Percentiles rank a stretch among this genome's conserved stretches.
Evolutionary conservation across 306 rosid species (phyloP).

Genomic region (Cicer bijugum): DNA sequence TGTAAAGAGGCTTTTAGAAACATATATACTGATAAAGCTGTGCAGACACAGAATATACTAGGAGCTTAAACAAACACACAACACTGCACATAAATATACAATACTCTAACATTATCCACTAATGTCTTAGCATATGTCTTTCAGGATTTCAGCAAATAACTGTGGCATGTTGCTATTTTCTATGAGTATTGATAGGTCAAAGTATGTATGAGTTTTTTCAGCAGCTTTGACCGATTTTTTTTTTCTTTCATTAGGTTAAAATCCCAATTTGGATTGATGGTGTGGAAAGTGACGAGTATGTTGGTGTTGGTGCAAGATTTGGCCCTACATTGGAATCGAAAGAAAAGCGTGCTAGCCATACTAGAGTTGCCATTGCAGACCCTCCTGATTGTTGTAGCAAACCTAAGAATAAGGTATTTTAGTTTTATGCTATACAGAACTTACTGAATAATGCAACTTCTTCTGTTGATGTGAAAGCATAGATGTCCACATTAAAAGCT

Average conservation of each 20-base stretch:
- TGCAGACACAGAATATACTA: neutral
- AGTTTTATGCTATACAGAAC: constrained; percentile 13
- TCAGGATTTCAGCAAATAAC: constrained; percentile 33
- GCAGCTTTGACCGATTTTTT: constrained; percentile 7
- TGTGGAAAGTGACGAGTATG: constrained; percentile 65
- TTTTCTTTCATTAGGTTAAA: constrained; percentile 65
- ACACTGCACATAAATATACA: neutral
- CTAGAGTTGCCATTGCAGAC: constrained; percentile 83
- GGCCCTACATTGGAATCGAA: constrained; percentile 86
- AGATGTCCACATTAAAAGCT: constrained; percentile 43
- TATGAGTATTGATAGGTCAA: constrained; percentile 1
- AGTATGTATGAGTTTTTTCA: constrained; percentile 13
- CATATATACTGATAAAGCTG: neutral
- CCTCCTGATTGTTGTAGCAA: constrained; percentile 89
- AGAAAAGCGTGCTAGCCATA: constrained; percentile 83
- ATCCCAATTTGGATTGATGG: constrained; percentile 80
- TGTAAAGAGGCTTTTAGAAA: neutral
- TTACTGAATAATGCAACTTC: constrained; percentile 23
- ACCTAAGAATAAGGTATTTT: constrained; percentile 68
- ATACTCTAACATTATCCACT: neutral
- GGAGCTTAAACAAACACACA: neutral
- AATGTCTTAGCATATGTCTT: constrained; percentile 16
- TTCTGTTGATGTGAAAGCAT: constrained; percentile 34
- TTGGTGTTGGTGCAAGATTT: constrained; percentile 96
- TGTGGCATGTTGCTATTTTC: constrained; percentile 27